These are phyloP conservation scores for Leccinum incarnatum DNA, from an alignment of 768 basidiomycete genomes.

Conservation along the genomic window DNA sequence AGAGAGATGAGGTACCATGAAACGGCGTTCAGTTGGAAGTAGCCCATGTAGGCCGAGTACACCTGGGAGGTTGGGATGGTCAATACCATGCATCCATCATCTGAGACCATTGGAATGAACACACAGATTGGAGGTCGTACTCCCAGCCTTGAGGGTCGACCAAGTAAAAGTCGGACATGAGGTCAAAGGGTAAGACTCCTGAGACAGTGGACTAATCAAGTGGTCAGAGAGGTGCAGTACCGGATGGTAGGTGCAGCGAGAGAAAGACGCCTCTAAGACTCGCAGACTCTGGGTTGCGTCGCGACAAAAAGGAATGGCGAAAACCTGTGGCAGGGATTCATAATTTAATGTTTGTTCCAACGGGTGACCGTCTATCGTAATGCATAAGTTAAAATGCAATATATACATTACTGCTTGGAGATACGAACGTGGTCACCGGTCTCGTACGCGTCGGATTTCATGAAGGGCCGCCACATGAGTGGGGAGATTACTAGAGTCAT, in stretches of 20 bases:
- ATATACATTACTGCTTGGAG: constrained; percentile 15
- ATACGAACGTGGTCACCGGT: constrained; percentile 4
- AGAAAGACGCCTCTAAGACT: background rate
- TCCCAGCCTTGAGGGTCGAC: constrained; percentile 80
- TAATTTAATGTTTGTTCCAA: constrained; percentile 16
- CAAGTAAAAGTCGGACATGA: constrained; percentile 67
- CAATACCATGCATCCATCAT: background rate
- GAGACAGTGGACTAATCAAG: background rate
- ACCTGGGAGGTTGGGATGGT: constrained; percentile 32
- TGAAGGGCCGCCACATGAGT: constrained; percentile 17
- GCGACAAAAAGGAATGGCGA: background rate
- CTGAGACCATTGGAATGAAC: constrained; percentile 22
- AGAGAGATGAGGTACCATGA: constrained; percentile 48
- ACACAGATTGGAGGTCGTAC: constrained; percentile 74
- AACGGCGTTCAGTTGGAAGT: constrained; percentile 69
- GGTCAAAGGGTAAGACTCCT: background rate
- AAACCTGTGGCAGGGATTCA: constrained; percentile 3
- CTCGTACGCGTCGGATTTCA: constrained; percentile 11
- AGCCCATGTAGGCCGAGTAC: constrained; percentile 76
- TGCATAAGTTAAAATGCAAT: constrained; percentile 14
- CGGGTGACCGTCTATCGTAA: constrained; percentile 9
- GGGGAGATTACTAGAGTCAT: background rate
- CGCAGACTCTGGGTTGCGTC: background rate
- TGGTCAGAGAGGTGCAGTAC: background rate
- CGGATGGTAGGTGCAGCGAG: background rate